These are phyloP conservation scores for Fusarium illudens DNA, from an alignment of 2,329 filamentous ascomycete genomes.

Conservation along the genomic window DNA sequence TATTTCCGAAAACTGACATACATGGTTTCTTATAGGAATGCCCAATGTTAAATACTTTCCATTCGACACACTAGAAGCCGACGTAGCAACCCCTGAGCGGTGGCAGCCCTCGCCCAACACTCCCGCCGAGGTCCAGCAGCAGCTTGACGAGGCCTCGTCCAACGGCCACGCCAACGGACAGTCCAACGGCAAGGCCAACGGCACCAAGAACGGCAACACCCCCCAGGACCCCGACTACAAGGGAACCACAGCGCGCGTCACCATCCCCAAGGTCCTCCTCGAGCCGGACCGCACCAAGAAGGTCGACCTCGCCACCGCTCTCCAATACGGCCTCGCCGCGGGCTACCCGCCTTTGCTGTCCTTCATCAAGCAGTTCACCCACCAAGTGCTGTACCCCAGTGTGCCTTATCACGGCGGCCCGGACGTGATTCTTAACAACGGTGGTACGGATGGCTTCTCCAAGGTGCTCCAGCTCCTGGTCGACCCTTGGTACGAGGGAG, in stretches of 20 bases:
- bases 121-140: slow-evolving; percentile 48
- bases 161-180: neutral
- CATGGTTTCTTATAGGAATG: slow-evolving; percentile 63
- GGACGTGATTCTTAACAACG: slow-evolving; percentile 81
- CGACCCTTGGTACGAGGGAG: slow-evolving; percentile 76
- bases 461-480: slow-evolving; percentile 81
- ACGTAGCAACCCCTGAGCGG: slow-evolving; percentile 76
- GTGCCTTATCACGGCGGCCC: slow-evolving; percentile 80
- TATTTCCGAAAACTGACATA: slow-evolving; percentile 24
- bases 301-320: slow-evolving; percentile 81
- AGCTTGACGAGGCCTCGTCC: neutral
- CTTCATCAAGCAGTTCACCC: slow-evolving; percentile 81
- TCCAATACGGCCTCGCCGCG: slow-evolving; percentile 86
- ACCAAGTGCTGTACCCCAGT: slow-evolving; percentile 80
- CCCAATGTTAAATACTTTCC: slow-evolving; percentile 86
- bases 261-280: slow-evolving; percentile 73
- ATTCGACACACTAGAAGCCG: slow-evolving; percentile 88
- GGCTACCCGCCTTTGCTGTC: slow-evolving; percentile 82
- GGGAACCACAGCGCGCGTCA: slow-evolving; percentile 61
- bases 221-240: slow-evolving; percentile 46
- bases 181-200: neutral
- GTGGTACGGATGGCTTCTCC: slow-evolving; percentile 84
- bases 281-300: slow-evolving; percentile 69
- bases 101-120: slow-evolving; percentile 76
- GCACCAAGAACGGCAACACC: neutral